Conservation (phyloP, 129 eudicot genomes). For the Arctium minus region DNA sequence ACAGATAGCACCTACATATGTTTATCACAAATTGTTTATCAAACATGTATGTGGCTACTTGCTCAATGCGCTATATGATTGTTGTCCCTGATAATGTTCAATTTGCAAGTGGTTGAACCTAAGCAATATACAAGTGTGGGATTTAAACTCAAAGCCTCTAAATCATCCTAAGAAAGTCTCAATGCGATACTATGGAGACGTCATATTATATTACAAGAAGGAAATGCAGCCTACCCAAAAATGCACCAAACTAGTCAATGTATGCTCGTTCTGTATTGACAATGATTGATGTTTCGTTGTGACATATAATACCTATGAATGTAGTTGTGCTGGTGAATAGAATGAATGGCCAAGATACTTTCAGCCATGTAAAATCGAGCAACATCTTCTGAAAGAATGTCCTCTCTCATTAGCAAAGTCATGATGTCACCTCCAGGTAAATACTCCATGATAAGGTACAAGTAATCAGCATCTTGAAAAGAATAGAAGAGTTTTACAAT, state of each 20-base stretch:
- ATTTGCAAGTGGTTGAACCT: background rate
- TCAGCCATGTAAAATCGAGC: conserved; percentile 91
- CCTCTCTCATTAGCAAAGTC: conserved; percentile 91
- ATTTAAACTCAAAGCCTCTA: background rate
- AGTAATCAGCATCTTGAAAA: conserved; percentile 80
- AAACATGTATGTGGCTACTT: too few relatives aligned
- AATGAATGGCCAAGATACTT: conserved; percentile 80
- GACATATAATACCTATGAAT: conserved; percentile 59
- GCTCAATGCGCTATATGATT: too few relatives aligned
- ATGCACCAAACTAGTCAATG: background rate
- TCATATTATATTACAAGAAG: background rate
- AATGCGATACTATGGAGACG: background rate
- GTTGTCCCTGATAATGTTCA: background rate
- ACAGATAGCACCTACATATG: too few relatives aligned
- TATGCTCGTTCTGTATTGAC: background rate
- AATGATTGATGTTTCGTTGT: background rate
- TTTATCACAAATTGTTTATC: too few relatives aligned
- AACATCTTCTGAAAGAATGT: conserved; percentile 82
- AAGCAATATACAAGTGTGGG: background rate
- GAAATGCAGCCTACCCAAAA: background rate
- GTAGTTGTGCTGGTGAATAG: conserved; percentile 82
- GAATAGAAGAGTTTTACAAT: conserved; percentile 87
- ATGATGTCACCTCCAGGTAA: conserved; percentile 96
- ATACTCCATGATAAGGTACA: conserved; percentile 93
- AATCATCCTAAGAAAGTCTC: background rate